Base-by-base conservation (phyloP, 2,329 filamentous ascomycete genomes). In the Neodidymelliopsis sp. region DNA sequence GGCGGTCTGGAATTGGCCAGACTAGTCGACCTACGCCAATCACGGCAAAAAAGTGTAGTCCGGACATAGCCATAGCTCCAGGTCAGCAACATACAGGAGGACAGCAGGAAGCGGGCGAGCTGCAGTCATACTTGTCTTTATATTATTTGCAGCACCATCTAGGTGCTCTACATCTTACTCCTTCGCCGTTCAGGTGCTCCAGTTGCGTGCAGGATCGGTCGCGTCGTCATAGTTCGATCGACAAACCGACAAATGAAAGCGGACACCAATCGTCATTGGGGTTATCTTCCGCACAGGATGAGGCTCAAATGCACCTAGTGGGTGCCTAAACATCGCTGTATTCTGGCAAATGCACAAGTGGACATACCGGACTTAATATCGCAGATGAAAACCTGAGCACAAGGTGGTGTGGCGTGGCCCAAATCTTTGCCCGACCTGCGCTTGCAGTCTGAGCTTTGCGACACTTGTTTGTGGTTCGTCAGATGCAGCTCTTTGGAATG, bases 61-160 rank as follows among this genome's bases (percentile, higher is more conserved):
- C 34, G 40, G 40, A 45, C 13, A 31, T 45, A 45, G 4, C 7
- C n/a, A 24, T 45, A 31, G 30, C 24, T 39, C 35, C 47, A 45
- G 40, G 38, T 45, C 47, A 50, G 23, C 34, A 29, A 13, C 24
- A 4, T 40, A n/a, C 35, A 45, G 29, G 22, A 28, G 19, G 15
- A 16, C 12, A 27, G 23, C 29, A 12, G 34, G n/a, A 10, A 31
- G 22, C 16, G 11, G 13, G 13, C 6, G 10, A 4, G 6, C 35
- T 12, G 19, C 3, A 34, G 22, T 19, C 18, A 28, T 18, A 18
- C 3, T 19, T 19, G 30, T 4, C 35, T 50, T 45, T 50, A 50
- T 45, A 20, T 25, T 16, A 30, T 8, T 13, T 20, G n/a, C 13
- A 31, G 19, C 34, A 28, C 47, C 47, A 45, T 50, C 30, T 27